Evolutionary conservation across 768 basidiomycete genomes (phyloP).

Genomic region (Rhodosporidiobolus sp.): DNA sequence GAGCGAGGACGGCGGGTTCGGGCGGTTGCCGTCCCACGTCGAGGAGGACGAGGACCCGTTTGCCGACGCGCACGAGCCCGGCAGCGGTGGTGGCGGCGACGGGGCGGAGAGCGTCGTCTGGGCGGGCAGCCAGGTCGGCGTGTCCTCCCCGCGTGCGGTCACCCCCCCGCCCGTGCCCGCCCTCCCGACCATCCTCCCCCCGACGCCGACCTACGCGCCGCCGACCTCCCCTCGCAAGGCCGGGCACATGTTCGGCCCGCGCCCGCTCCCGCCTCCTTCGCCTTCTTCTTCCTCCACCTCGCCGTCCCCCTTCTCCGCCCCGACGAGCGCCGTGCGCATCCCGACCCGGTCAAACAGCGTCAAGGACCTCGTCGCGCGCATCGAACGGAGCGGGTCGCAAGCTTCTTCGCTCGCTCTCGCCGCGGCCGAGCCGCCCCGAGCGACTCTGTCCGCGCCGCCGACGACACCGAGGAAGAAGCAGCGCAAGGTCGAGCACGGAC

Average conservation of each 20-base stretch:
- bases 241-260: conserved; percentile 18
- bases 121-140: conserved; percentile 4
- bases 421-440: too few species aligned
- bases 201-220: conserved; percentile 8
- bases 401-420: background rate
- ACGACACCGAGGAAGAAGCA: background rate
- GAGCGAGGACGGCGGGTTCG: background rate
- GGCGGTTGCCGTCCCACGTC: background rate
- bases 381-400: conserved; percentile 8
- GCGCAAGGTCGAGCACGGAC: conserved; percentile 27
- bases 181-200: conserved; percentile 9
- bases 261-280: conserved; percentile 3
- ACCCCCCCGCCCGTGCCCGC: background rate
- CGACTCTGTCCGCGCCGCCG: background rate
- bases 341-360: conserved; percentile 18
- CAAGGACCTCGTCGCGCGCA: conserved; percentile 27
- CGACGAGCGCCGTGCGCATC: background rate
- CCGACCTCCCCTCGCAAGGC: conserved; percentile 12
- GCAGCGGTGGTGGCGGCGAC: background rate
- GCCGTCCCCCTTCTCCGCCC: background rate
- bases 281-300: background rate
- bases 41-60: conserved; percentile 7
- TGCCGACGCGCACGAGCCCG: background rate
- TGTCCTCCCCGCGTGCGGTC: background rate
- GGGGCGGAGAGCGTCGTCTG: conserved; percentile 10